Evolutionary conservation across 345 rosid genomes (phyloP), one percentile per base, ranked within the genome.

Genomic region (Moringa oleifera): DNA sequence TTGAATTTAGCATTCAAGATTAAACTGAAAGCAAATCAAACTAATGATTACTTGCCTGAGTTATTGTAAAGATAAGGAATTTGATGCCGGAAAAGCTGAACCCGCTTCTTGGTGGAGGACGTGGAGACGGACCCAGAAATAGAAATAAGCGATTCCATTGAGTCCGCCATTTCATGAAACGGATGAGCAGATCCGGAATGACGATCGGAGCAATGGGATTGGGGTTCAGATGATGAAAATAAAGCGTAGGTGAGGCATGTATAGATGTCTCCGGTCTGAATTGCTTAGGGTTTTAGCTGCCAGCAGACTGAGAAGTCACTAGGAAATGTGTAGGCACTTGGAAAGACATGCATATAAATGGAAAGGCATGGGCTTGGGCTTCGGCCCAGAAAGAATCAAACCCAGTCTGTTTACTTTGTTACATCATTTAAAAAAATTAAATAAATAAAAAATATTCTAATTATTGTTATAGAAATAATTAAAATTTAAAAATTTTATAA

Each of bases 31-130:
- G 1, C 37, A 33, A 33, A 33, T 11, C 37, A 11, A 41, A 41
- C 13, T 41, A 41, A 41, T 7, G 47, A 33, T 15, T 50, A 33
- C 67, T 74, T 22, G 75, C 98, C 96, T 58, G 85, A 73, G 68
- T 25, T 64, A 18, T 59, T 53, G 55, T 81, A 65, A 50, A 84
- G 64, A 24, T 80, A 66, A 57, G 91, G 88, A 73, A 87, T 69
- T 47, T 85, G 88, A 47, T 78, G 50, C 31, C 90, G 83, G 77
- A 92, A 92, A 69, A 92, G 81, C 76, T 77, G 77, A 71, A 77
- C 18, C 57, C 98, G 85, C 22, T 25, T 59, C 59, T 81, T 80
- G 68, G 94, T 76, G 53, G 98, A 87, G 55, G 80, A 51, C 46
- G 96, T 79, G 57, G 91, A 74, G 74, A 89, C 87, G 0, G 81